Percentiles rank a stretch among this genome's conserved stretches.
phyloP scores from a whole-genome alignment of 2,329 filamentous ascomycete species.

The Blastomyces emzantsi region DNA sequence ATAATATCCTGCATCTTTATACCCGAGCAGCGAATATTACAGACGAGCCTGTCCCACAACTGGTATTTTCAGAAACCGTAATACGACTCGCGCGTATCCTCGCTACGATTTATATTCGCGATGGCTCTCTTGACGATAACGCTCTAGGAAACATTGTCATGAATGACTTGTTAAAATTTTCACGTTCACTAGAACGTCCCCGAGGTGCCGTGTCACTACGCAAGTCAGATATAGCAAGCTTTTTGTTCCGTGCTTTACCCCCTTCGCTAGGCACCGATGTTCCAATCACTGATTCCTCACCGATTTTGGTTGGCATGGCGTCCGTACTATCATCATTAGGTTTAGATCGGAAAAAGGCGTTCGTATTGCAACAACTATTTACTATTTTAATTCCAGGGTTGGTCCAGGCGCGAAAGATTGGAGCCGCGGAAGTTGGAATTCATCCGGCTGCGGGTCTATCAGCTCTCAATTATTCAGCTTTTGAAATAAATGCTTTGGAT shows the following conservation, averaged over 20 bases:
- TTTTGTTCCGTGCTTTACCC: conserved; percentile 63
- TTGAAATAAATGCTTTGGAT: conserved; percentile 37
- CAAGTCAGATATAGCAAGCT: conserved; percentile 55
- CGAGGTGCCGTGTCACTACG: conserved; percentile 38
- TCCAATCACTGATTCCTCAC: conserved; percentile 64
- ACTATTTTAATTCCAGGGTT: conserved; percentile 73
- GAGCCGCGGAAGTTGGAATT: conserved; percentile 91
- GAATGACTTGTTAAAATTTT: conserved; percentile 34
- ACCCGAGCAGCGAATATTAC: conserved; percentile 44
- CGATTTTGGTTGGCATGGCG: conserved; percentile 76
- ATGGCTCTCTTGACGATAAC: conserved; percentile 43
- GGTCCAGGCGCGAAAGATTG: conserved; percentile 81
- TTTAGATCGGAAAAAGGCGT: conserved; percentile 79
- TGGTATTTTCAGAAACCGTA: conserved; percentile 49
- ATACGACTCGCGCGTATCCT: conserved; percentile 48
- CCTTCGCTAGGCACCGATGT: conserved; percentile 52
- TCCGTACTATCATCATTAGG: conserved; percentile 74
- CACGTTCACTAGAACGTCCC: conserved; percentile 28
- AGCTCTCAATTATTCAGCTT: conserved; percentile 51
- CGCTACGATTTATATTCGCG: conserved; percentile 42
- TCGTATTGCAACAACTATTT: conserved; percentile 79
- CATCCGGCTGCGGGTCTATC: conserved; percentile 85
- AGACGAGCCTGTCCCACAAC: conserved; percentile 44
- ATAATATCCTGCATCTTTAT: conserved; percentile 50
- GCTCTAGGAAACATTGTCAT: conserved; percentile 53